phyloP scores from a whole-genome alignment of 73 alveolate genomes.

The Uronychia binucleata region DNA sequence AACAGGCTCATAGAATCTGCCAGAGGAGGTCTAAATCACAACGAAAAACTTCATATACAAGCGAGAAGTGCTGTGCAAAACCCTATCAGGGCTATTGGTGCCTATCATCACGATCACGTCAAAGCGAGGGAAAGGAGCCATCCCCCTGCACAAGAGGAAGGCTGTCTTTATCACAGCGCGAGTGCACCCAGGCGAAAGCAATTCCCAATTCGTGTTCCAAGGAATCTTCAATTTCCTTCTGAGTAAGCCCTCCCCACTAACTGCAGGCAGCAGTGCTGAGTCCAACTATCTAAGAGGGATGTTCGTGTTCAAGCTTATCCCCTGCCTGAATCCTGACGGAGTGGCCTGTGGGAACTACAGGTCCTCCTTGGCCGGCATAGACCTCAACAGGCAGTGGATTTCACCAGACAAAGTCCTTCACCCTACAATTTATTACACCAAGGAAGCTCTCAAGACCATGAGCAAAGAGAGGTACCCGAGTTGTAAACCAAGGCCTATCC shows the following conservation, averaged over 20 bases:
- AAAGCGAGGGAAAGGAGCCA: not conserved
- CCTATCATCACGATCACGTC: constrained; percentile 10
- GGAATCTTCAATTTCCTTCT: constrained; percentile 16
- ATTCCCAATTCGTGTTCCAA: constrained; percentile 12
- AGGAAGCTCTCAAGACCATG: constrained; percentile 59
- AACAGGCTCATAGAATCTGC: too few relatives aligned
- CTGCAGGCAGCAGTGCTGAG: constrained; percentile 58
- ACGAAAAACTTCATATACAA: constrained; percentile 2
- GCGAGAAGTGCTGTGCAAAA: constrained; percentile 29
- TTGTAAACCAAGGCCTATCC: constrained; percentile 65
- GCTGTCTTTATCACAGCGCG: constrained; percentile 51
- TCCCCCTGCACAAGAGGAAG: constrained; percentile 62
- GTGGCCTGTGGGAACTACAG: constrained; percentile 91
- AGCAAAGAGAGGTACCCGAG: constrained; percentile 61
- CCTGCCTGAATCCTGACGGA: constrained; percentile 97
- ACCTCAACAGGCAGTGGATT: constrained; percentile 90
- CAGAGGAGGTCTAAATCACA: too few relatives aligned
- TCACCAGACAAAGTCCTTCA: constrained; percentile 83
- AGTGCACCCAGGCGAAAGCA: constrained; percentile 43
- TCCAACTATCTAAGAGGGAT: constrained; percentile 59
- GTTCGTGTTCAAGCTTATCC: constrained; percentile 79
- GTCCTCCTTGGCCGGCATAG: constrained; percentile 88
- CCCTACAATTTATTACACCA: constrained; percentile 80
- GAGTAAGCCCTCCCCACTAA: too few relatives aligned
- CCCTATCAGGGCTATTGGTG: constrained; percentile 22